Percentiles rank a stretch among this genome's conserved stretches.
phyloP scores from a whole-genome alignment of 805 yeast species.

The Scheffersomyces spartinae region DNA sequence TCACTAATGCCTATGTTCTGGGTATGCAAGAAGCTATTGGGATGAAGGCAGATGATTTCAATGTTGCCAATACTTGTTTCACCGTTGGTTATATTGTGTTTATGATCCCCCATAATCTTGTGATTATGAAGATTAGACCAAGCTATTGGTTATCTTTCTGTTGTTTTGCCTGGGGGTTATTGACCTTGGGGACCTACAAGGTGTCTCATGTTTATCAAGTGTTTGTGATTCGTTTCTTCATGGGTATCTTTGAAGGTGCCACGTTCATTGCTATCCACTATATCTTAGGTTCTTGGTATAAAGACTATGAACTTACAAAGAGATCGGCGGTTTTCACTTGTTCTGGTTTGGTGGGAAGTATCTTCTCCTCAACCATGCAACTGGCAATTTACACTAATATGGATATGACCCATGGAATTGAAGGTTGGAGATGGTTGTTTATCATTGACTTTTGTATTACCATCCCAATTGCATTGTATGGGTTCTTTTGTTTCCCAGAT shows the following conservation, averaged over 20 bases:
- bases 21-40: slow-evolving; percentile 51
- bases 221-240: slow-evolving; percentile 48
- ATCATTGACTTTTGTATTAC: slow-evolving; percentile 51
- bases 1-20: slow-evolving; percentile 51
- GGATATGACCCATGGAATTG: slow-evolving; percentile 35
- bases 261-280: slow-evolving; percentile 46
- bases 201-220: slow-evolving; percentile 37
- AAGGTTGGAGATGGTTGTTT: slow-evolving; percentile 63
- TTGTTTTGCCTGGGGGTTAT: slow-evolving; percentile 43
- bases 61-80: slow-evolving; percentile 42
- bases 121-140: slow-evolving; percentile 41
- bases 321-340: slow-evolving; percentile 44
- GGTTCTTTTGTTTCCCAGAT: slow-evolving; percentile 50
- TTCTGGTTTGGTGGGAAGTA: slow-evolving; percentile 43
- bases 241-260: slow-evolving; percentile 49
- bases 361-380: slow-evolving; percentile 47
- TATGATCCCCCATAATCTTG: slow-evolving; percentile 49
- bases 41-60: slow-evolving; percentile 37
- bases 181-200: slow-evolving; percentile 40
- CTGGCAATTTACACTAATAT: slow-evolving; percentile 37
- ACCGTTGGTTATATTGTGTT: slow-evolving; percentile 52
- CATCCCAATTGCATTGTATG: slow-evolving; percentile 44
- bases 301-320: slow-evolving; percentile 35
- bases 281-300: slow-evolving; percentile 43
- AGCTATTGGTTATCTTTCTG: slow-evolving; percentile 44